Conservation (phyloP, 352 stramenopile genomes). For the Plasmopara viticola region DNA sequence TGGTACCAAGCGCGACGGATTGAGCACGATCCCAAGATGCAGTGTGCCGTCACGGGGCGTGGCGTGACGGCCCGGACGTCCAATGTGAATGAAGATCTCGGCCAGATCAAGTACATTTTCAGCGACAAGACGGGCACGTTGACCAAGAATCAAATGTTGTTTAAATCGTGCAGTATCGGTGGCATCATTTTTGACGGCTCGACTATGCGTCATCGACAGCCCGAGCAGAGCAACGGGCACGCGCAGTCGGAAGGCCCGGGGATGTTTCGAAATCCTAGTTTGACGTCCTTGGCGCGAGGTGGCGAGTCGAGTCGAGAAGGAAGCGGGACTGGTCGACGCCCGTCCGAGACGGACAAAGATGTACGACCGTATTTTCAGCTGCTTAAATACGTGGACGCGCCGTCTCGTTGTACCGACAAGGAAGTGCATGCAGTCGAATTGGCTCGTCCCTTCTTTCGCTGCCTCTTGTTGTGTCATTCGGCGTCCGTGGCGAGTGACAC, state of each 20-base stretch:
- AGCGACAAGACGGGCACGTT: constrained; percentile 99
- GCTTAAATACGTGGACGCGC: constrained; percentile 61
- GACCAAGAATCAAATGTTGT: constrained; percentile 99
- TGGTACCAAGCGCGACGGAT: constrained; percentile 93
- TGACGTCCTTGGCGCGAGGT: constrained; percentile 1
- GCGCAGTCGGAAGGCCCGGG: constrained; percentile 16
- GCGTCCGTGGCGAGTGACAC: constrained; percentile 59
- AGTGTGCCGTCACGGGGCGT: constrained; percentile 37
- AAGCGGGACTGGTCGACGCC: constrained; percentile 14
- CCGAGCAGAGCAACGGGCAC: constrained; percentile 26
- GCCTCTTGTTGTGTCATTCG: constrained; percentile 75
- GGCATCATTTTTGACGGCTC: constrained; percentile 86
- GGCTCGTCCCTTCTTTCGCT: constrained; percentile 72
- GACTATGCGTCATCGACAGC: constrained; percentile 45
- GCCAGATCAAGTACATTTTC: constrained; percentile 99
- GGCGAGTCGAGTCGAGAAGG: constrained; percentile 10
- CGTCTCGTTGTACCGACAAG: constrained; percentile 37
- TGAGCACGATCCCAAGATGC: constrained; percentile 74
- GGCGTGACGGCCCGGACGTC: constrained; percentile 86
- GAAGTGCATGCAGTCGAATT: constrained; percentile 55
- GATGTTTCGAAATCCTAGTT: constrained; percentile 21
- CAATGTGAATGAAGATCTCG: constrained; percentile 93
- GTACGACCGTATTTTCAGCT: constrained; percentile 59
- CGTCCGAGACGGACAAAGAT: constrained; percentile 56
- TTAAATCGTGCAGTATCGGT: constrained; percentile 90